Evolutionary conservation across 768 basidiomycete species (phyloP), one percentile per base, ranked within the genome.

Genomic region (Termitomyces sp.): DNA sequence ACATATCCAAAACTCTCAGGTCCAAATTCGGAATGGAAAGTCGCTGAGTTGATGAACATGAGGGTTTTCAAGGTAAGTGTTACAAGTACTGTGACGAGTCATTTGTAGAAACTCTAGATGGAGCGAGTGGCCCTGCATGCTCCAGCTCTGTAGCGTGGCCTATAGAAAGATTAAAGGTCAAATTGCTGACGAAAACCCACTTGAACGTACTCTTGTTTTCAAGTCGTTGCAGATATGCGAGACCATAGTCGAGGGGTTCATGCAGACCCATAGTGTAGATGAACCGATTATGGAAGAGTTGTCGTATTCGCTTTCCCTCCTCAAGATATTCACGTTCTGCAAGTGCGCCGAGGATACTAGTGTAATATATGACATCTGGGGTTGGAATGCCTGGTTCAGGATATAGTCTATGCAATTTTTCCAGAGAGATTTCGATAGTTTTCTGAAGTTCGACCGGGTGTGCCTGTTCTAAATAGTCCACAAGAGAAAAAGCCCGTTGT

Each of bases 391-490:
- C 53, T 29, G 62, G 50, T 41, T 29, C 53, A 8, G 45, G 12
- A 20, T 29, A 31, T 49, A 42, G 41, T 18, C 29, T 47, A 53
- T 26, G 48, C 7, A 33, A n/a, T 2, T 22, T 26, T 22, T 12
- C 8, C 12, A 44, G 36, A n/a, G 22, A 24, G 18, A 22, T 22
- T 16, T 51, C 22, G 51, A 61, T 58, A 9, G 57, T 29, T 8
- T 28, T 39, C 26, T 51, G 59, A 29, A 2, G 5, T 12, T 51
- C 37, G 24, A 55, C 51, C 20, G 61, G 54, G 46, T 62, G 55
- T 45, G 39, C 61, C 10, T 41, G 54, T 63, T 80, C 83, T 51
- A 83, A 61, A 15, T 68, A 60, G 12, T 74, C 68, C 34, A 87
- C 67, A 33, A 87, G 68, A 24, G 65, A 54, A 24, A 81, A 64